A percentile compares a stretch with the other conserved stretches of the same genome.
These are phyloP conservation scores for Solanum etuberosum DNA, from an alignment of 257 asterid genomes.

Conservation along the genomic window DNA sequence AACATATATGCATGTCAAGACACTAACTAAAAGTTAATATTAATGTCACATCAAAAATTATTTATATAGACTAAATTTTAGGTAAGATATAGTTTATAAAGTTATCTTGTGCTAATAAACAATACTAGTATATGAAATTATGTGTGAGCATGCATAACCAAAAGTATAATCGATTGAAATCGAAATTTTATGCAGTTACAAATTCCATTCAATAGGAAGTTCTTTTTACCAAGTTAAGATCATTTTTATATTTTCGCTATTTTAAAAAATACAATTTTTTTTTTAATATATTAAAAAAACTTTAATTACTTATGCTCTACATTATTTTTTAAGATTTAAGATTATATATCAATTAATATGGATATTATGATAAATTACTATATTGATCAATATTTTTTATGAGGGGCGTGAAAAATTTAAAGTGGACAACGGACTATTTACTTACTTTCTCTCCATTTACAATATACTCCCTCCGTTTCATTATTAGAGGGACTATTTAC, in stretches of 20 bases:
- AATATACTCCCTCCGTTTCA: too few species aligned
- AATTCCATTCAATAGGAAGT: not conserved
- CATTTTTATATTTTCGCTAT: not conserved
- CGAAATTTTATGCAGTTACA: not conserved
- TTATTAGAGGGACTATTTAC: too few species aligned
- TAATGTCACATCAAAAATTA: not conserved
- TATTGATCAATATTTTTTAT: too few species aligned
- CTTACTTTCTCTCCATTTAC: not conserved
- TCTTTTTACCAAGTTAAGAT: not conserved
- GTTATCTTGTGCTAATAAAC: not conserved
- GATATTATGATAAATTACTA: too few species aligned
- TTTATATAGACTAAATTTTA: not conserved
- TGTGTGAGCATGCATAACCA: not conserved
- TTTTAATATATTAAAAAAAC: too few species aligned
- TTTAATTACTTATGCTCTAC: too few species aligned
- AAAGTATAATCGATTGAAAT: not conserved
- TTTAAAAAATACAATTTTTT: too few species aligned
- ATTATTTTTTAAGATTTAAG: too few species aligned
- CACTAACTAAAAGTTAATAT: not conserved
- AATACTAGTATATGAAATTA: not conserved
- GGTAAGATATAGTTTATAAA: not conserved
- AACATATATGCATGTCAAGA: not conserved
- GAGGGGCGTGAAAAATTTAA: too few species aligned
- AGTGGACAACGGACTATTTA: accelerated
- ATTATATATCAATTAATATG: too few species aligned